Conservation (phyloP, 2,329 filamentous ascomycete genomes). For the Hypomyces rosellus region DNA sequence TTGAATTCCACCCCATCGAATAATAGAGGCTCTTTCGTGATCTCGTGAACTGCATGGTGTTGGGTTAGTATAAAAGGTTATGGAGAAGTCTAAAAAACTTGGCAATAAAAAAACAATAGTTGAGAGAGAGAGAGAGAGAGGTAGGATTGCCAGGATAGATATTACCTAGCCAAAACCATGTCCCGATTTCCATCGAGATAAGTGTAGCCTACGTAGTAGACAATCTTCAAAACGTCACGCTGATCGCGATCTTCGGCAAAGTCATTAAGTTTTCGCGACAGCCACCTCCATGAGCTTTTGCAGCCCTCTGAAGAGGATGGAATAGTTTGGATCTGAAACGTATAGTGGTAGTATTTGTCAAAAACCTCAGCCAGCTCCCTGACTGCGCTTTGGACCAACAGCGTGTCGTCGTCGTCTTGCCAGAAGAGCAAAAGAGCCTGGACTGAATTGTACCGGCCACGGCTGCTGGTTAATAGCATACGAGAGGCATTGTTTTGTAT, state of each 20-base stretch:
- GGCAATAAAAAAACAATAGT: not conserved
- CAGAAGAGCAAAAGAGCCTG: conserved; percentile 50
- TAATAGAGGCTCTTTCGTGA: conserved; percentile 37
- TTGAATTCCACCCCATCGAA: conserved; percentile 52
- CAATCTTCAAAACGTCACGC: conserved; percentile 51
- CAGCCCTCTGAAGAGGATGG: conserved; percentile 41
- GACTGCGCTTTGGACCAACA: conserved; percentile 34
- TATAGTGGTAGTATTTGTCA: conserved; percentile 47
- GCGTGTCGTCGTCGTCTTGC: conserved; percentile 46
- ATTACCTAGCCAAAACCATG: conserved; percentile 52
- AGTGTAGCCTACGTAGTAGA: conserved; percentile 52
- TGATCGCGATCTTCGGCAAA: conserved; percentile 49
- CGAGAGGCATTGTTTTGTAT: conserved; percentile 45
- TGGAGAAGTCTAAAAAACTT: not conserved
- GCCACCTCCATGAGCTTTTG: conserved; percentile 47
- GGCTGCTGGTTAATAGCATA: conserved; percentile 43
- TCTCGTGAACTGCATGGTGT: conserved; percentile 38
- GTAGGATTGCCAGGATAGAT: conserved; percentile 9
- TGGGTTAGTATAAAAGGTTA: not conserved
- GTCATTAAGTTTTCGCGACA: conserved; percentile 43
- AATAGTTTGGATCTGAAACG: conserved; percentile 42
- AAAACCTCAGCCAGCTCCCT: conserved; percentile 46
- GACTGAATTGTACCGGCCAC: conserved; percentile 48
- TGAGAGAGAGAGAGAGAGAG: not conserved
- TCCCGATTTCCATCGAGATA: conserved; percentile 49